A percentile compares a stretch with the other conserved stretches of the same genome.
Evolutionary conservation across 139 green algal genomes (phyloP).

Genomic region (Dunaliella primolecta): DNA sequence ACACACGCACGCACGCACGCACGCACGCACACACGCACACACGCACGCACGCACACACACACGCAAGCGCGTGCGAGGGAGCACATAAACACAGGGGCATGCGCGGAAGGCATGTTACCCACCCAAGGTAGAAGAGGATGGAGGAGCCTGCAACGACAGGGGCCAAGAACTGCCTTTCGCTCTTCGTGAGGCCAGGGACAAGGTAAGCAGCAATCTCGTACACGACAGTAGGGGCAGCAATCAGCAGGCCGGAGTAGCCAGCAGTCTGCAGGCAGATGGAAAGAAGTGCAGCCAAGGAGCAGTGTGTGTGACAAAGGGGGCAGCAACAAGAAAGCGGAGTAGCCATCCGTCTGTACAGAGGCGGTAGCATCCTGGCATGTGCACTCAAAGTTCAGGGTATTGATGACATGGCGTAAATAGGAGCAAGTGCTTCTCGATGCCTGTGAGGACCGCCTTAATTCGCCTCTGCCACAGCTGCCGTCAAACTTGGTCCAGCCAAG

Average conservation of each 20-base stretch:
- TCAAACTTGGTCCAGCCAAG: too few relatives aligned
- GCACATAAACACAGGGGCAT: too few relatives aligned
- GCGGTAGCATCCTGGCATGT: neutral
- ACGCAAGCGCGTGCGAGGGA: too few relatives aligned
- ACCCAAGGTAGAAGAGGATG: constrained; percentile 95
- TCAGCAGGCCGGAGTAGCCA: constrained; percentile 90
- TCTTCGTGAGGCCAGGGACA: constrained; percentile 87
- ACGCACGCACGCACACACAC: too few relatives aligned
- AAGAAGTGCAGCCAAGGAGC: neutral
- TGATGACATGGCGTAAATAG: too few relatives aligned
- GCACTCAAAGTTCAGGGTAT: too few relatives aligned
- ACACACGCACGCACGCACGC: too few relatives aligned
- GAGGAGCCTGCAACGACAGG: constrained; percentile 93
- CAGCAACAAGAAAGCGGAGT: neutral
- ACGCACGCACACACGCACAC: too few relatives aligned
- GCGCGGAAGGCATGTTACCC: constrained; percentile 8
- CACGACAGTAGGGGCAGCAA: constrained; percentile 87
- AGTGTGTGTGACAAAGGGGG: neutral
- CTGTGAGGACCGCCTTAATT: too few relatives aligned
- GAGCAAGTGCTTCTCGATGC: too few relatives aligned
- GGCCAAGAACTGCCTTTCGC: constrained; percentile 83
- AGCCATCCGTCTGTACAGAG: too few relatives aligned
- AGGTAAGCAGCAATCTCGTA: constrained; percentile 97
- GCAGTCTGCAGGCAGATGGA: constrained; percentile 69
- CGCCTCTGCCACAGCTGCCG: too few relatives aligned